Base-by-base conservation (phyloP, 1,284 basidiomycete genomes). In the Boletus sp. region DNA sequence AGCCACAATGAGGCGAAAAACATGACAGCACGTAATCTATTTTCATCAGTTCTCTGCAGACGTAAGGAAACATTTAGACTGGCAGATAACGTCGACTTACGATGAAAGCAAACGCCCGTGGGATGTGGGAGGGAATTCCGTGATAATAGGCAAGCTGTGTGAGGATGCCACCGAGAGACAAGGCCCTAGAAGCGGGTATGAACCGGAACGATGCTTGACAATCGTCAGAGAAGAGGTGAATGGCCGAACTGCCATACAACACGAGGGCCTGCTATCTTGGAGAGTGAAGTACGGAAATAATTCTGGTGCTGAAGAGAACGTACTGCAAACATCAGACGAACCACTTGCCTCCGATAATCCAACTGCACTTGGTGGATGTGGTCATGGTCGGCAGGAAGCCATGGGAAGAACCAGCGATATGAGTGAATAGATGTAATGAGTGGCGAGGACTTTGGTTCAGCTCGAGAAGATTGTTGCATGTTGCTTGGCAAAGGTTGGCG, bases 311-410 rank as follows among this genome's bases (percentile, higher is more conserved):
- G 1, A 10, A 3, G 27, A 27, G 27, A 10, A 13, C 12, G 6
- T 36, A 48, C 46, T 9, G 43, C 26, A 19, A 25, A 10, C 42
- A 48, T 46, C 46, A 48, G 22, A 46, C 26, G 33, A 25, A 46
- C 16, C 1, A 46, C 8, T 3, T 5, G 27, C 8, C 7, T 46
- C 14, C 25, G 4, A 14, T 36, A 36, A 9, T 16, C 2, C 5
- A 8, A 5, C 0, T 36, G 42, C 16, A 30, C 20, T 5, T 36
- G 8, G 10, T n/a, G 33, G 3, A 27, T 19, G 22, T 19, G 20
- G 1, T 17, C 30, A 8, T 16, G 10, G 10, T 14, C 25, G 5
- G 12, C 12, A 8, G 43, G 35, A 17, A 44, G 20, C 41, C 45
- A 35, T 3, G 32, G 25, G 6, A 32, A 46, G 2, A 17, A 16